Evolutionary conservation across 495 filamentous ascomycete species (phyloP).

Genomic region (Aspergillus haitiensis): DNA sequence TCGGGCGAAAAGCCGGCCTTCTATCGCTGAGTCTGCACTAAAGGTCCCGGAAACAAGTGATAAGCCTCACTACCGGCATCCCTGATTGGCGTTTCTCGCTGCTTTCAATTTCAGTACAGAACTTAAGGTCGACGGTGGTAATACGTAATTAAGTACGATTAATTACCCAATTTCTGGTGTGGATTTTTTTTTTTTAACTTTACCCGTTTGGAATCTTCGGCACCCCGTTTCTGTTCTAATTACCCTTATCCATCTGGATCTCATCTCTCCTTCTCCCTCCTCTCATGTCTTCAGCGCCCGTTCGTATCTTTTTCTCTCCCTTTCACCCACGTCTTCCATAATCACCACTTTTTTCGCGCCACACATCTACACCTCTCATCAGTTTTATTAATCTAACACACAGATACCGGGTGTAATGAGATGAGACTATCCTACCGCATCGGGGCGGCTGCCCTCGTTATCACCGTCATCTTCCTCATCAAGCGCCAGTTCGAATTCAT

Average conservation of each 20-base stretch:
- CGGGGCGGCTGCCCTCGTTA: constrained; percentile 37
- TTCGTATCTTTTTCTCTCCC: constrained; percentile 8
- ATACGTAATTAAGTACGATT: no score
- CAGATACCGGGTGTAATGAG: constrained; percentile 35
- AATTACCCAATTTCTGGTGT: no score
- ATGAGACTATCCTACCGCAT: constrained; percentile 46
- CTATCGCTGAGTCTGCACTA: not conserved
- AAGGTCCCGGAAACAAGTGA: not conserved
- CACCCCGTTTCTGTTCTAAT: constrained; percentile 1
- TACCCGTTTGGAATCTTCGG: constrained; percentile 1
- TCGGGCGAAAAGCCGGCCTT: not conserved
- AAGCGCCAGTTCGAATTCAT: constrained; percentile 35
- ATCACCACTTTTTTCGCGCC: not conserved
- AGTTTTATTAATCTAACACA: not conserved
- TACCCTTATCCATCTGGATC: constrained; percentile 3
- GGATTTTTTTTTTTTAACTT: constrained; percentile 4
- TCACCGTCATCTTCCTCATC: constrained; percentile 38
- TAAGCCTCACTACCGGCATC: constrained; percentile 3
- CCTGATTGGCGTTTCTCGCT: not conserved
- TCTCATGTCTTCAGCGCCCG: constrained; percentile 1
- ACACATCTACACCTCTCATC: not conserved
- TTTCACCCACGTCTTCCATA: constrained; percentile 10
- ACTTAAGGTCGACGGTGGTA: no score
- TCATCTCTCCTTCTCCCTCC: not conserved
- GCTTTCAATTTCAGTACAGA: no score